Evolutionary conservation across 2,329 filamentous ascomycete species (phyloP), one percentile per base, ranked within the genome.

Genomic region (Trichoderma sp.): DNA sequence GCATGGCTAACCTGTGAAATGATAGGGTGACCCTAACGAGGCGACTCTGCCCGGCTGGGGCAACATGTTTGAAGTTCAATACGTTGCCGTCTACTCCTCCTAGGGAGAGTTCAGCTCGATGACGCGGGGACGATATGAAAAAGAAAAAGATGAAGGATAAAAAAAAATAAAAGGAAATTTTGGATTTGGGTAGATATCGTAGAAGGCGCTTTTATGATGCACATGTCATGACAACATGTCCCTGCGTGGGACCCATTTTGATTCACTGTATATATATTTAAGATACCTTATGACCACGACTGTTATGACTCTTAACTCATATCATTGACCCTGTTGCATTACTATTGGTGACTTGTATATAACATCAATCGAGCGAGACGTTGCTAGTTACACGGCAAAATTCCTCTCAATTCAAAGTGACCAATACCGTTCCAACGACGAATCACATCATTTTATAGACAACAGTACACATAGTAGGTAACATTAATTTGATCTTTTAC

Each of bases 11-110:
- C 66, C 15, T 26, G 39, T 2, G 17, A 3, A 28, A n/a, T 15
- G 30, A 34, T 4, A 82, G 81, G 81, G 81, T 4, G 28, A 77
- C 58, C 82, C 82, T 1, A 76, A 81, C 72, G 74, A 72, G 4
- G 68, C 73, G 12, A 84, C 82, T 7, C 68, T 80, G 53, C 74
- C 74, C 17, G 82, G 82, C n/a, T 82, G 77, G 71, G 79, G 78
- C 20, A 81, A 78, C 76, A 82, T 83, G 82, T 80, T 83, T 78
- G 82, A 83, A 71, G 78, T 83, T 8, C 75, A 76, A 34, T 83
- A 83, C 64, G 79, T 82, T 32, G 82, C 80, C 23, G 79, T 83
- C n/a, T 83, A 83, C 72, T 75, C 73, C 6, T n/a, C 58, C 59
- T 34, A 76, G 76, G 73, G 69, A 47, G 13, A 1, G 4, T 3